Percentiles rank a stretch among this genome's conserved stretches.
phyloP scores from a whole-genome alignment of 306 rosid genomes.

The Comarum palustre region DNA sequence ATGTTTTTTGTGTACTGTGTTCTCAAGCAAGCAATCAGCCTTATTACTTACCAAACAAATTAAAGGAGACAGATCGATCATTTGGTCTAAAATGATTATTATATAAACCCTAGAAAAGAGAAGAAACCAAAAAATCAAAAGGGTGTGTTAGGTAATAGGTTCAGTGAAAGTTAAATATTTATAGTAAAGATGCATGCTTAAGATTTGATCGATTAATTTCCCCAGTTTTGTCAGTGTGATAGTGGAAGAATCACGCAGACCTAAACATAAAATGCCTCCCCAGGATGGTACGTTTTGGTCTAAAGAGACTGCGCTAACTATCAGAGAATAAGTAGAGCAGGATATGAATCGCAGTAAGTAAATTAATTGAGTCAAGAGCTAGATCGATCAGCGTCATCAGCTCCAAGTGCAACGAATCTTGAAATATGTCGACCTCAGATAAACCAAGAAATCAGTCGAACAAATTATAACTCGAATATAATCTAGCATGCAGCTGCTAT shows the following conservation, averaged over 20 bases:
- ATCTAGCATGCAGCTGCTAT: neutral
- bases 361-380: neutral
- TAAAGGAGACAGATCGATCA: neutral
- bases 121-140: neutral
- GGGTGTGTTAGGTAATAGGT: neutral
- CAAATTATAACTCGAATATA: neutral
- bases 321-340: neutral
- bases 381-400: neutral
- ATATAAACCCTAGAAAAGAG: neutral
- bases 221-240: neutral
- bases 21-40: neutral
- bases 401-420: conserved; percentile 4
- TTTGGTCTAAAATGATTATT: neutral
- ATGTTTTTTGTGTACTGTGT: neutral
- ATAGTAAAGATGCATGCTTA: neutral
- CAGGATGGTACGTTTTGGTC: neutral
- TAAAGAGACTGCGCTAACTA: neutral
- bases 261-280: neutral
- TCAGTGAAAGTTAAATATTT: neutral
- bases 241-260: neutral
- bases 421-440: conserved; percentile 4
- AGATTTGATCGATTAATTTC: neutral
- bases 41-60: neutral
- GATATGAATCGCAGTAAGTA: no score
- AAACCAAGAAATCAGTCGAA: neutral